These are phyloP conservation scores for Petunia secreta DNA, from an alignment of 257 asterid species.

Conservation along the genomic window DNA sequence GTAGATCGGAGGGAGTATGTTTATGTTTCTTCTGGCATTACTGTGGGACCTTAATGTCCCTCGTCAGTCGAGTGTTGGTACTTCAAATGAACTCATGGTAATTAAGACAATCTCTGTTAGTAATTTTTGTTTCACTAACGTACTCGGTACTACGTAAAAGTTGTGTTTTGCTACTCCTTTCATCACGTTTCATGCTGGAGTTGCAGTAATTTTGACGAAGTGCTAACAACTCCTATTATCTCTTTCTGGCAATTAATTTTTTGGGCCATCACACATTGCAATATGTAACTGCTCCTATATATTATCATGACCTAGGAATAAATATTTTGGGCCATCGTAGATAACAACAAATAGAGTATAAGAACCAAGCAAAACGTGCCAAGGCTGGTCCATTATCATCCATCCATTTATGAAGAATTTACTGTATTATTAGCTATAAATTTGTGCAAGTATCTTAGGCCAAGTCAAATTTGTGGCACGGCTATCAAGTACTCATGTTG, in stretches of 20 bases:
- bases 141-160: background rate
- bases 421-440: background rate
- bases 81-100: too few species aligned
- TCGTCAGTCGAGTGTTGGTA: too few species aligned
- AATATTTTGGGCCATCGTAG: background rate
- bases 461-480: background rate
- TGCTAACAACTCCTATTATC: background rate
- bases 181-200: background rate
- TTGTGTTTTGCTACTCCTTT: background rate
- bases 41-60: too few species aligned
- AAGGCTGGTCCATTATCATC: background rate
- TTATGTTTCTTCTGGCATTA: too few species aligned
- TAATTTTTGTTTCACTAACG: background rate
- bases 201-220: background rate
- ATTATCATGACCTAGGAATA: background rate
- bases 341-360: background rate
- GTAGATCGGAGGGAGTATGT: too few species aligned
- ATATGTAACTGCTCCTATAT: background rate
- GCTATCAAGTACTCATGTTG: background rate
- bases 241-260: background rate
- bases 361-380: background rate
- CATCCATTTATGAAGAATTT: slow-evolving; percentile 6
- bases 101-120: background rate
- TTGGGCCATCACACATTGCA: background rate
- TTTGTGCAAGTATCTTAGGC: background rate